Conservation (phyloP, 2,329 filamentous ascomycete species). For the Fusarium sp. region DNA sequence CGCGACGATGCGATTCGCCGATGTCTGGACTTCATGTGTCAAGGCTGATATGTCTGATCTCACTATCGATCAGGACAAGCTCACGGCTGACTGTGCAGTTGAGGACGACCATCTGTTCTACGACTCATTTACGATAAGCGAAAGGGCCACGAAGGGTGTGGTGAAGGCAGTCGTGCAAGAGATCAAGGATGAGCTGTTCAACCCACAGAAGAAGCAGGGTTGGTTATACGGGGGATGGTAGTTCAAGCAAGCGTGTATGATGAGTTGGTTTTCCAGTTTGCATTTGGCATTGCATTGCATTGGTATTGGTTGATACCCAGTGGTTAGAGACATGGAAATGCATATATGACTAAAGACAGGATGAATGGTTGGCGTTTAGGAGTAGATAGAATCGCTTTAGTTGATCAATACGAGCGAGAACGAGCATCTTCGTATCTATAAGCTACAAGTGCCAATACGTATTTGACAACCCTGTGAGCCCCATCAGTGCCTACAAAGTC, state of each 20-base stretch:
- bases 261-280: conserved; percentile 7
- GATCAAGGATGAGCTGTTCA: conserved; percentile 44
- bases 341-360: conserved; percentile 12
- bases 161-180: conserved; percentile 31
- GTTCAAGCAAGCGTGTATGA: neutral
- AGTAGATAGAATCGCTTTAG: neutral
- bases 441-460: neutral
- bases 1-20: conserved; percentile 53
- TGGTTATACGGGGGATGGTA: conserved; percentile 38
- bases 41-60: conserved; percentile 33
- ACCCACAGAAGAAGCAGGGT: conserved; percentile 12
- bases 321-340: neutral
- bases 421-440: neutral
- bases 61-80: conserved; percentile 20
- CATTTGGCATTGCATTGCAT: neutral
- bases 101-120: conserved; percentile 64
- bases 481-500: neutral
- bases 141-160: conserved; percentile 47
- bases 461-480: neutral
- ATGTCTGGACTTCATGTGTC: conserved; percentile 59
- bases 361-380: conserved; percentile 26
- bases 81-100: conserved; percentile 51
- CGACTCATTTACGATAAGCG: conserved; percentile 60
- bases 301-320: conserved; percentile 29
- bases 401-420: neutral